Conservation (phyloP, 805 yeast species). For the Wickerhamomyces queroliae region DNA sequence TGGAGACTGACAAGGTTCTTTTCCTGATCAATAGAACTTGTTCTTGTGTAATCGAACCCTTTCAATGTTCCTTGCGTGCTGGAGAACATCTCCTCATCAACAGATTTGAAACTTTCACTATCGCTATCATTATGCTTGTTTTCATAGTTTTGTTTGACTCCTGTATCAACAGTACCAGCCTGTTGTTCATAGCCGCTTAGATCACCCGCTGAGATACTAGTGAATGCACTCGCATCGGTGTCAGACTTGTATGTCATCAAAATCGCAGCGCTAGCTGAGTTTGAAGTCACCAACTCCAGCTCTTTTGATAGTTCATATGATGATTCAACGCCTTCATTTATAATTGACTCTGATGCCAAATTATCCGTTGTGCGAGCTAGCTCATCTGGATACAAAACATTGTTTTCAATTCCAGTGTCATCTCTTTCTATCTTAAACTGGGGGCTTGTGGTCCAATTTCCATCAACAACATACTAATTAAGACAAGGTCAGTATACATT, state of each 20-base stretch:
- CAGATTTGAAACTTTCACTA: constrained; percentile 10
- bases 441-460: constrained; percentile 42
- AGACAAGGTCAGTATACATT: background rate
- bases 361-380: constrained; percentile 1
- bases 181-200: constrained; percentile 8
- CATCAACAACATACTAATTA: constrained; percentile 47
- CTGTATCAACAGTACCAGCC: constrained; percentile 1
- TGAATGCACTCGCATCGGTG: constrained; percentile 19
- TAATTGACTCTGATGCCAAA: background rate
- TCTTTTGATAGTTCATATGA: background rate
- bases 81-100: constrained; percentile 12
- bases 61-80: constrained; percentile 17
- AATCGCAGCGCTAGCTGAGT: background rate
- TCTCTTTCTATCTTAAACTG: constrained; percentile 35
- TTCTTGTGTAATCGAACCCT: constrained; percentile 3
- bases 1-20: constrained; percentile 9
- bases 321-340: background rate
- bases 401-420: constrained; percentile 44
- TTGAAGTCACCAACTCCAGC: background rate
- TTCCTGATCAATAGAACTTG: background rate
- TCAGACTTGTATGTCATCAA: constrained; percentile 11
- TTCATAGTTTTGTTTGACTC: background rate
- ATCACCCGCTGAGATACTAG: constrained; percentile 17
- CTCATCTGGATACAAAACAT: constrained; percentile 35
- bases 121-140: constrained; percentile 2